Evolutionary conservation across 441 rosid species (phyloP).

Genomic region (Adansonia rubrostipa): DNA sequence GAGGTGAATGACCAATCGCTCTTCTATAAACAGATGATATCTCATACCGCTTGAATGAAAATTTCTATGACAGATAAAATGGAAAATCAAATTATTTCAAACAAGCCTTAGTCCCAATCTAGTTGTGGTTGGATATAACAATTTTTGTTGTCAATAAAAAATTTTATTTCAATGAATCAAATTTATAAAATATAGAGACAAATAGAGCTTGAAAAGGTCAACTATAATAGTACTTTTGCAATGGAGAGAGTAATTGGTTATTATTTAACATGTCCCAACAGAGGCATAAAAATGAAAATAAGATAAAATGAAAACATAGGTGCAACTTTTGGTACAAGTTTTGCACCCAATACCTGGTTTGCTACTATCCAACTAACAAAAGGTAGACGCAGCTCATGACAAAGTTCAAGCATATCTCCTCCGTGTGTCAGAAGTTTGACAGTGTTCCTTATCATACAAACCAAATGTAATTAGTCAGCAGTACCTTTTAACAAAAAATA

Average conservation of each 20-base stretch:
- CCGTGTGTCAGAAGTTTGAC: constrained; percentile 91
- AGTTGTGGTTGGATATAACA: too few relatives aligned
- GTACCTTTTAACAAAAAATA: constrained; percentile 13
- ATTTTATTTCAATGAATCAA: background rate
- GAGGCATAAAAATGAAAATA: background rate
- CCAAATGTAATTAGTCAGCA: constrained; percentile 36
- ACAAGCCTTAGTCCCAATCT: background rate
- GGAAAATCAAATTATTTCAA: constrained; percentile 19
- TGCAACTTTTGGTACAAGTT: constrained; percentile 17
- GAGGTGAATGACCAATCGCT: constrained; percentile 96
- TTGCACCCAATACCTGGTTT: constrained; percentile 62
- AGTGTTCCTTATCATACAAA: constrained; percentile 63
- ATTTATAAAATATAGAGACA: too few relatives aligned
- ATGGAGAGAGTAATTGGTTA: too few relatives aligned
- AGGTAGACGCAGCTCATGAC: constrained; percentile 87
- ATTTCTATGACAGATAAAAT: constrained; percentile 56
- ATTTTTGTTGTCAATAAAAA: background rate
- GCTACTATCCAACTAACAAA: constrained; percentile 73
- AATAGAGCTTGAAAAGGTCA: too few relatives aligned
- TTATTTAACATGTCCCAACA: too few relatives aligned
- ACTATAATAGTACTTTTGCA: too few relatives aligned
- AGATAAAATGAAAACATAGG: constrained; percentile 7
- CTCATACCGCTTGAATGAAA: constrained; percentile 87
- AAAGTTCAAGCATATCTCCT: constrained; percentile 93
- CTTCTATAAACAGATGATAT: constrained; percentile 81